These are phyloP conservation scores for Voacanga thouarsii DNA, from an alignment of 257 asterid species.

Conservation along the genomic window DNA sequence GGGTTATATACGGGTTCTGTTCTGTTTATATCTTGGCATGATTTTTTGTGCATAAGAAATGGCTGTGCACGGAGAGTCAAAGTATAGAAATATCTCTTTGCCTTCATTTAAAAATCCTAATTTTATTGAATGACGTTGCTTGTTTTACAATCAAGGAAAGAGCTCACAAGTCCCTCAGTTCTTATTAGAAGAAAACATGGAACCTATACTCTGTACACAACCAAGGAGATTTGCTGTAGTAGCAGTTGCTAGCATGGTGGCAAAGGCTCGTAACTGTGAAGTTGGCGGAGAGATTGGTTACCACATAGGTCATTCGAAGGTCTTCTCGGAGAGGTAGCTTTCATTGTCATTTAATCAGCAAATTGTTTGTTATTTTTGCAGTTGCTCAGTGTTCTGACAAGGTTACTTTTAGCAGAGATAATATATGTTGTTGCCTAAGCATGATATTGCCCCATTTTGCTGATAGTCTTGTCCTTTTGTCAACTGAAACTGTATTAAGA, in stretches of 20 bases:
- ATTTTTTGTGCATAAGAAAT: background rate
- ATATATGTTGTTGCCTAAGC: background rate
- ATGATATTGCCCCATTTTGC: background rate
- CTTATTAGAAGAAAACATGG: conserved; percentile 69
- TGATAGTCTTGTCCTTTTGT: background rate
- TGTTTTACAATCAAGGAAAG: conserved; percentile 53
- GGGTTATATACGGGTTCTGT: background rate
- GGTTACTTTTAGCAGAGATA: background rate
- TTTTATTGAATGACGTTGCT: background rate
- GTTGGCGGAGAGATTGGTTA: conserved; percentile 94
- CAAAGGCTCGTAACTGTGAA: conserved; percentile 78
- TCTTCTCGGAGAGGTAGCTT: conserved; percentile 67
- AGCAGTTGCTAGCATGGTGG: conserved; percentile 94
- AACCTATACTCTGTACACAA: conserved; percentile 89
- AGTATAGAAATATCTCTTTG: background rate
- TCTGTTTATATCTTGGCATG: background rate
- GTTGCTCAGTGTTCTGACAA: background rate
- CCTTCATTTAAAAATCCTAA: background rate
- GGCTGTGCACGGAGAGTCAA: background rate
- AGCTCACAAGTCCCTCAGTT: conserved; percentile 98
- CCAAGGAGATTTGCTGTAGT: conserved; percentile 99
- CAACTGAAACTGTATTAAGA: background rate
- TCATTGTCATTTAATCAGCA: background rate
- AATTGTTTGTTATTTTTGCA: background rate
- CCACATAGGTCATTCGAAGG: conserved; percentile 94